Base-by-base conservation (phyloP, 768 basidiomycete species). In the Pseudohyphozyma bogoriensis region DNA sequence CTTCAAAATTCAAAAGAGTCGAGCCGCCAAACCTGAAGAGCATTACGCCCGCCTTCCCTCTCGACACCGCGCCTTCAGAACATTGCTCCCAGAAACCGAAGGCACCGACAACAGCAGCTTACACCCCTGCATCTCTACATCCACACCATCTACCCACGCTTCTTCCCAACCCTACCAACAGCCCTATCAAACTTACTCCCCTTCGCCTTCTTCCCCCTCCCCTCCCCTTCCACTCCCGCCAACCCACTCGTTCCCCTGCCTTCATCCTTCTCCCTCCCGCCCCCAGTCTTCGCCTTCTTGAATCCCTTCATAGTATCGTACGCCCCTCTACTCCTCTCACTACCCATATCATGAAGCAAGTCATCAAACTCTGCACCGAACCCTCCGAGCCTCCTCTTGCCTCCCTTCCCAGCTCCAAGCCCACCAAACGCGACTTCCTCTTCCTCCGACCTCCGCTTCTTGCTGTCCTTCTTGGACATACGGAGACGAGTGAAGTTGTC, bases 401-500 rank as follows among this genome's bases (percentile, higher is more conserved):
- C 63, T 7, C 65, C 59, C 37, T 55, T 54, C 24, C 68, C 63
- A 2, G 73, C 74, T 44, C 79, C 81, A 16, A 67, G 58, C 16
- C 85, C 87, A 55, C 93, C 93, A 16, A 96, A 76, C 22, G 89
- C 89, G 62, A 96, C 75, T 64, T 89, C 86, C 64, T 81, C 87
- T 73, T 96, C 93, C 69, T 96, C 92, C 61, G 81, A 78, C 55
- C 72, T 75, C 24, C 92, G 79, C 47, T 83, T 78, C 67, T 78
- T 81, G 20, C 81, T 79, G 47, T 93, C 90, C 69, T 83, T 84
- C 79, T 96, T 96, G 72, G 85, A 87, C 82, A 91, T 85, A 61
- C 92, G 79, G 55, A 96, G 69, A 47, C 93, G 84, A 39, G 86
- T 87, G 75, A 96, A 89, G 73, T 93, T 91, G 49, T 89, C 89